Evolutionary conservation across 768 basidiomycete genomes (phyloP).

Genomic region (Coprinopsis cinerea): DNA sequence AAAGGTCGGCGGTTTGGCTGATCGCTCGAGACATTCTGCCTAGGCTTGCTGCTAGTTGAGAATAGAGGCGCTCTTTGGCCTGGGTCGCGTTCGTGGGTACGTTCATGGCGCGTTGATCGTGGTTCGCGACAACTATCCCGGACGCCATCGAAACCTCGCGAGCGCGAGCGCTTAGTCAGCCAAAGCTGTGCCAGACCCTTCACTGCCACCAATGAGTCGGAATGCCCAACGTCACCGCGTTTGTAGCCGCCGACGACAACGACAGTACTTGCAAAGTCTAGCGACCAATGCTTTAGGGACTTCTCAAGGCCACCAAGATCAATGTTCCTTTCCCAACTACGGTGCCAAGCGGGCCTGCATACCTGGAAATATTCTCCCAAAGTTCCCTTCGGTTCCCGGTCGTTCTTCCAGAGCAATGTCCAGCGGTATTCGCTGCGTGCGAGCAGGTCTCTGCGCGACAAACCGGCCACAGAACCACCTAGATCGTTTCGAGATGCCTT

Average conservation of each 20-base stretch:
- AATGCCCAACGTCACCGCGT: too few relatives aligned
- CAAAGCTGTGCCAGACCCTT: too few relatives aligned
- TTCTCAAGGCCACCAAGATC: too few relatives aligned
- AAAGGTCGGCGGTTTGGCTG: conserved; percentile 67
- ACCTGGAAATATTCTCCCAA: conserved; percentile 3
- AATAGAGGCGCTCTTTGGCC: conserved; percentile 76
- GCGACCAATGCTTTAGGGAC: too few relatives aligned
- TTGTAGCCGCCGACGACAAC: too few relatives aligned
- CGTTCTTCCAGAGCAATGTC: conserved; percentile 4
- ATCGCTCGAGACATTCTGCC: conserved; percentile 63
- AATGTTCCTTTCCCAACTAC: neutral
- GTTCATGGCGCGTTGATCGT: too few relatives aligned
- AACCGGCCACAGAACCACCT: neutral
- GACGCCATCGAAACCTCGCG: too few relatives aligned
- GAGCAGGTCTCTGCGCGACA: neutral
- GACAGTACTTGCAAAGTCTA: too few relatives aligned
- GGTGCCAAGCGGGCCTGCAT: neutral
- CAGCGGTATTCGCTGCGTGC: conserved; percentile 1
- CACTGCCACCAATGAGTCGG: too few relatives aligned
- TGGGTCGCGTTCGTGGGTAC: conserved; percentile 61
- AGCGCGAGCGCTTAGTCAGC: too few relatives aligned
- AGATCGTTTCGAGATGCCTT: conserved; percentile 8
- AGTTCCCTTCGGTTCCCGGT: neutral
- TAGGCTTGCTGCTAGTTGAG: conserved; percentile 65
- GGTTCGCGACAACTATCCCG: too few relatives aligned